Percentiles rank a stretch among this genome's conserved stretches.
phyloP scores from a whole-genome alignment of 140 eudicot genomes.

The Senecio squalidus region DNA sequence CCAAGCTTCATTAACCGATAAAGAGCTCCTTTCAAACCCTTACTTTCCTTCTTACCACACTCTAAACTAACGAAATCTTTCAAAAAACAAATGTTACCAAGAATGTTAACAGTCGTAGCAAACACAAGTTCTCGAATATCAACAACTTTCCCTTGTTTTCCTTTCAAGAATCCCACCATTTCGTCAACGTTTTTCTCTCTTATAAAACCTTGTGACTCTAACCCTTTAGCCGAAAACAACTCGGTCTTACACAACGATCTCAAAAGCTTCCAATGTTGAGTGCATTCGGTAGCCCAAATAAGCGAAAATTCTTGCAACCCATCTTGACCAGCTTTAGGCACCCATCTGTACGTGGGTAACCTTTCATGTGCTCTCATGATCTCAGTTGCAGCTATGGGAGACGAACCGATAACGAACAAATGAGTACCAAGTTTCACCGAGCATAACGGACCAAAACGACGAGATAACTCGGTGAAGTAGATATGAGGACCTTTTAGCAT shows the following conservation, averaged over 20 bases:
- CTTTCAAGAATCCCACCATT: constrained; percentile 21
- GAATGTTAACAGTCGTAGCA: constrained; percentile 23
- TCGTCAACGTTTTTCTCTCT: constrained; percentile 24
- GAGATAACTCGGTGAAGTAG: constrained; percentile 30
- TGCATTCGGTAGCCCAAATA: constrained; percentile 36
- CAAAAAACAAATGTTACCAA: constrained; percentile 42
- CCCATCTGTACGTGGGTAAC: constrained; percentile 29
- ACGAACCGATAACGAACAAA: constrained; percentile 43
- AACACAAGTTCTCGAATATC: constrained; percentile 37
- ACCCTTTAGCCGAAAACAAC: constrained; percentile 31
- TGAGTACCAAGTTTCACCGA: constrained; percentile 48
- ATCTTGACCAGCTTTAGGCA: constrained; percentile 34
- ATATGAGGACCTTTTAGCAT: constrained; percentile 39
- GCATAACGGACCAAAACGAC: constrained; percentile 31
- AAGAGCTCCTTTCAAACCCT: constrained; percentile 28
- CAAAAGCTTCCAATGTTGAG: constrained; percentile 33
- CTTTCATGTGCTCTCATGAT: constrained; percentile 36
- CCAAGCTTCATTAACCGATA: constrained; percentile 29
- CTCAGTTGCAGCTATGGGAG: constrained; percentile 42
- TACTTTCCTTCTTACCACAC: background rate
- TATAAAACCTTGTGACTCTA: constrained; percentile 16
- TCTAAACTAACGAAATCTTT: constrained; percentile 27
- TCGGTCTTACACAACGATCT: constrained; percentile 18
- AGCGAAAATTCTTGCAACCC: constrained; percentile 23
- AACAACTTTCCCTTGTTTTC: constrained; percentile 26